Base-by-base conservation (phyloP, 352 stramenopile species). In the Stramenopiles sp. region DNA sequence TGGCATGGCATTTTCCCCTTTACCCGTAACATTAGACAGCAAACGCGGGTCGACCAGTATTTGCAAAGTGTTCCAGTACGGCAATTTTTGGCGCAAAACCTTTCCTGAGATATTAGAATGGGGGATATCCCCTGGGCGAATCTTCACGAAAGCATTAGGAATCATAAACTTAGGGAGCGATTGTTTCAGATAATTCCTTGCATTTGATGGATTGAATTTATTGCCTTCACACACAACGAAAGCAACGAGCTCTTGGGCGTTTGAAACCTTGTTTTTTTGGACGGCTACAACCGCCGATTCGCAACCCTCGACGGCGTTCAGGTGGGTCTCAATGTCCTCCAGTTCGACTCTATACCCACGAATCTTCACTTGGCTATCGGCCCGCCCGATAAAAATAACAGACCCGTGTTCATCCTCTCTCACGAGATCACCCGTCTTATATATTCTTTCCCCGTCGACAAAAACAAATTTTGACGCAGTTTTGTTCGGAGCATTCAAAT, bases 341-440 rank as follows among this genome's bases (percentile, higher is more conserved):
- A 91, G 77, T 76, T 92, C 87, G 25, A 92, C 85, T 0, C 87
- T 85, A 78, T 89, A 89, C 4, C 86, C 87, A 25, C 85, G 83
- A 0, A 88, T 82, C 74, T 92, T 92, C 34, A 91, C 84, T 74
- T 91, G 87, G 0, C 82, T 78, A 75, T 92, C 87, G 0, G 83
- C 83, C 18, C 87, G 80, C 3, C 86, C 84, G 0, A 90, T 74
- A 37, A 89, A 89, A 4, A 88, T 77, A 18, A 90, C 74, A 53
- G 84, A 78, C 0, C 83, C 82, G 63, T 74, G 81, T 1, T 78
- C 74, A 30, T 86, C 71, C 77, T 84, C 84, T 73, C 86, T 85
- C 34, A 88, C 84, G 2, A 88, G 78, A 71, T 92, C 86, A 1
- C 86, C 86, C 0, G 84, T 89, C 34, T 83, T 82, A 73, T 89